phyloP scores from a whole-genome alignment of 2,329 filamentous ascomycete species.

The Fusarium sp. region DNA sequence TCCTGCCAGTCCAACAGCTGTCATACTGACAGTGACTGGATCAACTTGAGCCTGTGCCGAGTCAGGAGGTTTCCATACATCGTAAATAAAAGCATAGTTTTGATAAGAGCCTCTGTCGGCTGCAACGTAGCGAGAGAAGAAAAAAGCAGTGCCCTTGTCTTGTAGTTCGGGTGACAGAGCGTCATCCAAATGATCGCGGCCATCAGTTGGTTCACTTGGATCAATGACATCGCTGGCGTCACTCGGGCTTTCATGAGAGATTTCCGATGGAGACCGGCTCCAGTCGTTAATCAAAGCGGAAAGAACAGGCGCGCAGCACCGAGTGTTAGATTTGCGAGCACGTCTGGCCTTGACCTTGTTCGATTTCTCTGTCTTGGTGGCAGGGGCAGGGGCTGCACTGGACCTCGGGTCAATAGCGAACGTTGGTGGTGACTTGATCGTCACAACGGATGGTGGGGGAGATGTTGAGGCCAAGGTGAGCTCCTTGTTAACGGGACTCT shows the following conservation, averaged over 20 bases:
- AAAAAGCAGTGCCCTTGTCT: constrained; percentile 57
- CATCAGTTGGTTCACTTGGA: constrained; percentile 24
- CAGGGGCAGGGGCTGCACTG: not conserved
- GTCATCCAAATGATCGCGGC: constrained; percentile 22
- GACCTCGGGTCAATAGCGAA: constrained; percentile 7
- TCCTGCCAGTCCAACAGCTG: constrained; percentile 62
- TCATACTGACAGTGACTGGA: constrained; percentile 60
- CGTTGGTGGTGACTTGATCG: constrained; percentile 6
- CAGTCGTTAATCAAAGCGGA: constrained; percentile 36
- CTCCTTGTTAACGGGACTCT: constrained; percentile 18
- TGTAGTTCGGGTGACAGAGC: constrained; percentile 43
- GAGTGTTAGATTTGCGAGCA: constrained; percentile 13
- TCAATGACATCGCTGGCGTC: constrained; percentile 22
- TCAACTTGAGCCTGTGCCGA: constrained; percentile 49
- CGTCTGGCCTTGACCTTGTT: constrained; percentile 14
- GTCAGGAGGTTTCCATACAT: constrained; percentile 59
- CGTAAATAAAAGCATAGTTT: constrained; percentile 61
- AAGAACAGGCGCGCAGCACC: constrained; percentile 33
- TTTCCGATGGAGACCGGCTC: constrained; percentile 34
- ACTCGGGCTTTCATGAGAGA: constrained; percentile 32
- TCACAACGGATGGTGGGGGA: constrained; percentile 9
- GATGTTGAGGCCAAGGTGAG: constrained; percentile 29
- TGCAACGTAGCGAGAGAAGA: constrained; percentile 61
- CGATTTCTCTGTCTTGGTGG: constrained; percentile 3
- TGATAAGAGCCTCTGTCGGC: constrained; percentile 56